phyloP scores from a whole-genome alignment of 2,329 filamentous ascomycete genomes.

The Epichloe elymi region DNA sequence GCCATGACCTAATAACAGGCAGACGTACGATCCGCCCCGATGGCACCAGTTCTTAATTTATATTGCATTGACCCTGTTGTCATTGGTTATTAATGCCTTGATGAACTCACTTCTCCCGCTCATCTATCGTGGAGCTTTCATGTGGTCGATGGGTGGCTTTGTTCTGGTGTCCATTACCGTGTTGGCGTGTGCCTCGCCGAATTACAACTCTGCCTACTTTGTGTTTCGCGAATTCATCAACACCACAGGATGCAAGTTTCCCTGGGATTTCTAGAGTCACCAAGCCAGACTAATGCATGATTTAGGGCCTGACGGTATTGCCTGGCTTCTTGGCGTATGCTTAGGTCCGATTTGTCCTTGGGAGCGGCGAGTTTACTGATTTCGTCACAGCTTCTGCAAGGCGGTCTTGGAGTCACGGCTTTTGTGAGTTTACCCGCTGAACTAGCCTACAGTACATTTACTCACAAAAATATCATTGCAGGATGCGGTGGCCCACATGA shows the following conservation, averaged over 20 bases:
- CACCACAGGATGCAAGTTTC: conserved; percentile 14
- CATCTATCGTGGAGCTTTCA: conserved; percentile 49
- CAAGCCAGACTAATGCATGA: neutral
- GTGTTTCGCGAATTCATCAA: conserved; percentile 21
- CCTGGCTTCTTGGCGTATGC: conserved; percentile 19
- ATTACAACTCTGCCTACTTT: conserved; percentile 30
- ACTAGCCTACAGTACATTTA: neutral
- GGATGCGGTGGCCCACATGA: conserved; percentile 24
- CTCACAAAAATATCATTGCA: neutral
- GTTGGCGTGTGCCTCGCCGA: conserved; percentile 48
- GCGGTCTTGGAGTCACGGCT: conserved; percentile 19
- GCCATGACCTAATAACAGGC: neutral
- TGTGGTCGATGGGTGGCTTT: conserved; percentile 58
- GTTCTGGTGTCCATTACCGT: conserved; percentile 55
- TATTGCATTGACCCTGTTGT: conserved; percentile 15
- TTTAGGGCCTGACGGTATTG: conserved; percentile 19
- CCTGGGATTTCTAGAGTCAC: too few relatives aligned
- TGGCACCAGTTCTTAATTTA: conserved; percentile 58
- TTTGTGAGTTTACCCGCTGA: too few relatives aligned
- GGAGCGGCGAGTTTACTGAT: too few relatives aligned
- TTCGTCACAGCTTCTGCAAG: conserved; percentile 15
- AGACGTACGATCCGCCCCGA: conserved; percentile 37
- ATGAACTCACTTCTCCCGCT: conserved; percentile 18
- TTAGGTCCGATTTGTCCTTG: neutral
- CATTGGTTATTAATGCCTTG: conserved; percentile 18